Evolutionary conservation across 345 rosid genomes (phyloP), one percentile per base, ranked within the genome.

Genomic region (Salix dunnii): DNA sequence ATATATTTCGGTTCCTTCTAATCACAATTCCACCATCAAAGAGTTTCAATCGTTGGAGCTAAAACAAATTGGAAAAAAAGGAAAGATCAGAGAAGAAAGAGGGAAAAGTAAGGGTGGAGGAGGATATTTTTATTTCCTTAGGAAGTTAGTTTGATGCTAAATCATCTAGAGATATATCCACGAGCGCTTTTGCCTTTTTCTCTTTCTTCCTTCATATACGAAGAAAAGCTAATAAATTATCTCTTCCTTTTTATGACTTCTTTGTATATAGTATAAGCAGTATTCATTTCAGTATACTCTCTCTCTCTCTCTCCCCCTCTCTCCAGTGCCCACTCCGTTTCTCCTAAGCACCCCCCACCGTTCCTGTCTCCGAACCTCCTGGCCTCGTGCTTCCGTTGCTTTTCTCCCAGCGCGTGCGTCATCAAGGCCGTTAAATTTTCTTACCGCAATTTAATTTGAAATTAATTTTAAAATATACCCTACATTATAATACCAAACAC

Each of bases 111-210:
- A 30, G 73, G 36, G 53, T 58, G 60, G 30, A 23, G 18, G 71
- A 38, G 68, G 65, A 12, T 42, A 42, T 42, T 42, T 42, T 42
- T 42, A 11, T 42, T 11, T 42, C 13, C 14, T 42, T 42, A 42
- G 46, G 46, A 42, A 42, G 78, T 67, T 62, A 70, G 68, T 71
- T 73, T 79, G 77, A 70, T 62, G 33, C 38, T 55, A 76, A 64
- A 75, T 12, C 74, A 72, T n/a, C 61, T n/a, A n/a, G 27, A 58
- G 63, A 58, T 25, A 58, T 23, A 48, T 66, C 86, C 87, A 84
- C 83, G 53, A 76, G n/a, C 78, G n/a, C 78, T 63, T 27, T 74
- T 48, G 70, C 79, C 35, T 83, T 64, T 46, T 49, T 9, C 6
- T 55, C 23, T 53, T 14, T 71, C 33, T 25, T 65, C 68, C 71